A percentile compares a stretch with the other conserved stretches of the same genome.
phyloP scores from a whole-genome alignment of 2,329 filamentous ascomycete genomes.

The Aspergillus sp. region DNA sequence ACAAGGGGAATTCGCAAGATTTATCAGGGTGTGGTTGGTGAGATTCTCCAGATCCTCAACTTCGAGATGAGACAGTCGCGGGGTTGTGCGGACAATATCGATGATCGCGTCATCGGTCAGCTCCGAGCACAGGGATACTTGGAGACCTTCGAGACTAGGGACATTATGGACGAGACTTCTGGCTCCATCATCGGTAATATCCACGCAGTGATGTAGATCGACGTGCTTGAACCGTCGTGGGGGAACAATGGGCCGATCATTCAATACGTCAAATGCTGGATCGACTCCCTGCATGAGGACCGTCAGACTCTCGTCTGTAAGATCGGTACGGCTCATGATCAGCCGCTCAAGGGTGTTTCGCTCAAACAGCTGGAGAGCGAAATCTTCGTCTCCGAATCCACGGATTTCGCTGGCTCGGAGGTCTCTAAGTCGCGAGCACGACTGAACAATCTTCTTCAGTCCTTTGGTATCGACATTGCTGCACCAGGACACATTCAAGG shows the following conservation, averaged over 20 bases:
- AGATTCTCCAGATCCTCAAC: slow-evolving; percentile 74
- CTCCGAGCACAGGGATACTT: slow-evolving; percentile 66
- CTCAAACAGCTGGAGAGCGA: slow-evolving; percentile 66
- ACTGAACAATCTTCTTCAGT: slow-evolving; percentile 60
- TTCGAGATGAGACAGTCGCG: slow-evolving; percentile 74
- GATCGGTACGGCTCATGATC: slow-evolving; percentile 64
- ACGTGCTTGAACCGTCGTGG: slow-evolving; percentile 72
- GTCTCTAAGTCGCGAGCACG: slow-evolving; percentile 65
- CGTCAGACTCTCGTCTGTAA: slow-evolving; percentile 65
- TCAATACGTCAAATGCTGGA: slow-evolving; percentile 72
- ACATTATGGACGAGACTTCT: slow-evolving; percentile 62
- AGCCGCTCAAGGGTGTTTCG: slow-evolving; percentile 77
- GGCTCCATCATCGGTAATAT: slow-evolving; percentile 65
- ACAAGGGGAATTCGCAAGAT: slow-evolving; percentile 68
- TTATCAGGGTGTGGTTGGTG: slow-evolving; percentile 64
- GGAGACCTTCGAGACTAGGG: slow-evolving; percentile 71
- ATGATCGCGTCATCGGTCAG: slow-evolving; percentile 66
- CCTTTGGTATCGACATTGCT: slow-evolving; percentile 71
- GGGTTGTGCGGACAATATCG: slow-evolving; percentile 63
- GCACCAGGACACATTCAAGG: slow-evolving; percentile 89
- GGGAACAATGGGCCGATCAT: slow-evolving; percentile 64
- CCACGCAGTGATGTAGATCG: slow-evolving; percentile 69
- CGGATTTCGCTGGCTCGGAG: slow-evolving; percentile 71
- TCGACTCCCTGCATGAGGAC: slow-evolving; percentile 66
- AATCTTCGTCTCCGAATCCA: slow-evolving; percentile 64